Evolutionary conservation across 2,329 filamentous ascomycete species (phyloP).

Genomic region (Fusarium foetens): DNA sequence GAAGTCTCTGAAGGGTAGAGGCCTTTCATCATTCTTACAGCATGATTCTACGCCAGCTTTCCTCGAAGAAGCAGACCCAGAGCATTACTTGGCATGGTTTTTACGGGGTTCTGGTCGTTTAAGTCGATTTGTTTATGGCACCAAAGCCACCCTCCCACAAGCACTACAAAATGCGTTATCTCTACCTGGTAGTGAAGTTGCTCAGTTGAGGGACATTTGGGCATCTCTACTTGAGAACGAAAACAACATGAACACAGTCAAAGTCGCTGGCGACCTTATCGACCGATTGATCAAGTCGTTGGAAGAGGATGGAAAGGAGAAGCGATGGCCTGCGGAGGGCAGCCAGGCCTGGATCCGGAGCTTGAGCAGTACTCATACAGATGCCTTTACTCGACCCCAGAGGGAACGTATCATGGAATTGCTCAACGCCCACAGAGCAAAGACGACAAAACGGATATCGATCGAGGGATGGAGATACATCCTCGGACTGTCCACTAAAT

Average conservation of each 20-base stretch:
- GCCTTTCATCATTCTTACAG: conserved; percentile 26
- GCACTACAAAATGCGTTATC: conserved; percentile 42
- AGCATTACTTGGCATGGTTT: conserved; percentile 51
- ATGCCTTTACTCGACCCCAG: conserved; percentile 54
- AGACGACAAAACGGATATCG: conserved; percentile 42
- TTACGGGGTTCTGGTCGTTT: conserved; percentile 49
- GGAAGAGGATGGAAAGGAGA: conserved; percentile 44
- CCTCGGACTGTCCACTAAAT: conserved; percentile 59
- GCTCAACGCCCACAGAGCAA: conserved; percentile 45
- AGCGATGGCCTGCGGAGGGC: conserved; percentile 46
- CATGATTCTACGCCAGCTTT: conserved; percentile 38
- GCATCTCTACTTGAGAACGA: conserved; percentile 51
- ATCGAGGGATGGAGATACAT: conserved; percentile 51
- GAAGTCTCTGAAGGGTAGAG: conserved; percentile 38
- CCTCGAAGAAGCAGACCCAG: conserved; percentile 40
- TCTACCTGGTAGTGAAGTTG: conserved; percentile 21
- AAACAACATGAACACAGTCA: conserved; percentile 50
- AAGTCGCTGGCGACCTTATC: conserved; percentile 48
- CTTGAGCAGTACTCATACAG: conserved; percentile 50
- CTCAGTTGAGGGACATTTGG: conserved; percentile 44
- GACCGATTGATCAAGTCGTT: conserved; percentile 48
- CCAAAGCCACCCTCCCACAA: conserved; percentile 40
- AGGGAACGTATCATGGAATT: conserved; percentile 56
- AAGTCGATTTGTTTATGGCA: conserved; percentile 43
- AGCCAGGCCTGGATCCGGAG: conserved; percentile 47